A percentile compares a stretch with the other conserved stretches of the same genome.
Evolutionary conservation across 176 grass and related monocot genomes (phyloP).

Genomic region (Zea mays): DNA sequence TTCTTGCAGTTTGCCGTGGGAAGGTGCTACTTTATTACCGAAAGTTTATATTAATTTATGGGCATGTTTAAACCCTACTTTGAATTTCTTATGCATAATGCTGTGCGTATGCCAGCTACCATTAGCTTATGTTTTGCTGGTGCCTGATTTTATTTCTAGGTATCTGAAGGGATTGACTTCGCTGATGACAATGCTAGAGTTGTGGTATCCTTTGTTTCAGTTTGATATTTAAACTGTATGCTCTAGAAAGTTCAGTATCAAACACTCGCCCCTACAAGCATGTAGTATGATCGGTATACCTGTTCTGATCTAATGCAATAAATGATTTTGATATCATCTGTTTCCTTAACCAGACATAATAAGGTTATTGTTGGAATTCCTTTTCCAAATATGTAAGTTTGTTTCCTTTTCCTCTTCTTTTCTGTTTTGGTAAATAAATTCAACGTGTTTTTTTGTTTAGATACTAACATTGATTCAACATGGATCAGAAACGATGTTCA

Average conservation of each 20-base stretch:
- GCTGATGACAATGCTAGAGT: conserved; percentile 95
- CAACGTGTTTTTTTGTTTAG: background rate
- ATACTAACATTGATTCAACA: conserved; percentile 41
- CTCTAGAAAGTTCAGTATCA: background rate
- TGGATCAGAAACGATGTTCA: conserved; percentile 87
- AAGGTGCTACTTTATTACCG: conserved; percentile 61
- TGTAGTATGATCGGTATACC: conserved; percentile 15
- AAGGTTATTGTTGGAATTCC: conserved; percentile 98
- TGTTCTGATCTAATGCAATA: conserved; percentile 13
- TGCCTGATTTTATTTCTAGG: conserved; percentile 57
- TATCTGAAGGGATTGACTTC: conserved; percentile 98
- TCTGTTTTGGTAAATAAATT: conserved; percentile 6
- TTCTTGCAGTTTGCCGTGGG: conserved; percentile 95
- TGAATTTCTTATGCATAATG: conserved; percentile 16
- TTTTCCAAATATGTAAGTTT: conserved; percentile 95
- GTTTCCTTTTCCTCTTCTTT: conserved; percentile 12
- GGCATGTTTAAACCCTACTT: conserved; percentile 15
- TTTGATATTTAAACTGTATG: background rate
- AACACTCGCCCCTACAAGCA: background rate
- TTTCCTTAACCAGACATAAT: conserved; percentile 75
- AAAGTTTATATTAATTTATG: conserved; percentile 32
- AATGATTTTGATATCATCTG: conserved; percentile 28
- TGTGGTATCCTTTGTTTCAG: conserved; percentile 84
- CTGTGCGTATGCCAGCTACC: conserved; percentile 16
- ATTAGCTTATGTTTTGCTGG: conserved; percentile 35